Evolutionary conservation across 1,139 yeast species (phyloP), one percentile per base, ranked within the genome.

Genomic region (Tardiomyces blankii): DNA sequence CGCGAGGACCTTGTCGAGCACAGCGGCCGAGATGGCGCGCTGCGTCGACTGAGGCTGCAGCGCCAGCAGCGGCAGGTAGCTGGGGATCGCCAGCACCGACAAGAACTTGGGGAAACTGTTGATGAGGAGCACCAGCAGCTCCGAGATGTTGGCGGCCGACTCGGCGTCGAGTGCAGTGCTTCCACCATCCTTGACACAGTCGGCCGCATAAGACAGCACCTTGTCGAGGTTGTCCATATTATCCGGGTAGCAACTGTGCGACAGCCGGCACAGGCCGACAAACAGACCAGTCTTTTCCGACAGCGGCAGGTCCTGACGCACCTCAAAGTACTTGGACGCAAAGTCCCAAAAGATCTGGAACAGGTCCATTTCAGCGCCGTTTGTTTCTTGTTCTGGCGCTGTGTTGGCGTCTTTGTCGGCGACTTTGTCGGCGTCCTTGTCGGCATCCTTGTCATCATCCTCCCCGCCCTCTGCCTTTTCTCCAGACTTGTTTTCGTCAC

Each of bases 331-430:
- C 42, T 72, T 72, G 35, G 70, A 63, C 49, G 84, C 74, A 56
- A 83, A 85, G 9, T 66, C 63, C 81, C 91, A 81, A 59, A 87
- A 83, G 18, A 68, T 70, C 38, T 71, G 72, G 57, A 85, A 81
- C 40, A 82, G 63, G 48, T 69, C 62, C 44, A 53, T 49, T 28
- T 61, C 57, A 2, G 42, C 43, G 1, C 25, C 42, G 3, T 30
- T 32, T 2, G 38, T 3, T 2, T 30, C 42, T 11, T 52, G 18
- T 13, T 32, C 32, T 16, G 32, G 40, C 6, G 32, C 18, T 38
- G 18, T 32, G 5, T 42, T 40, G 8, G 49, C 42, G 21, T 50
- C 46, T 9, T 50, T 51, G 12, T 49, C 46, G 40, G 39, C 44
- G 28, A 35, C 44, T 18, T 35, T 48, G 13, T 45, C 52, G 5